Conservation (phyloP, 176 grass and related monocot species). For the Aechmea fasciata region DNA sequence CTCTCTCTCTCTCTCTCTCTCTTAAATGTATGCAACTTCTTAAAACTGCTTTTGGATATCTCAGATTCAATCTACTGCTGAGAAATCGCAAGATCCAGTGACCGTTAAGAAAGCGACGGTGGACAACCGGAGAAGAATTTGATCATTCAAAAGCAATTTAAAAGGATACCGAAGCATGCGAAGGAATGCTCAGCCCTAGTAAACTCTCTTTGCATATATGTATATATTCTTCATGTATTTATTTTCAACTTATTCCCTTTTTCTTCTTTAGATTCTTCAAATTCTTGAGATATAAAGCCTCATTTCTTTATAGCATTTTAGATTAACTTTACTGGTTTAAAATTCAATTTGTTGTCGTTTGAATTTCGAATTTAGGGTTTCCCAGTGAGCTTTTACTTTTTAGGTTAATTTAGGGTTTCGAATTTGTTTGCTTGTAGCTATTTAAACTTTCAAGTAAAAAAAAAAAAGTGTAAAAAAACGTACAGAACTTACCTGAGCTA, state of each 20-base stretch:
- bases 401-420: too few species aligned
- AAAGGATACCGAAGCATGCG: not conserved
- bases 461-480: too few species aligned
- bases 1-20: not conserved
- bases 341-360: too few species aligned
- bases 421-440: too few species aligned
- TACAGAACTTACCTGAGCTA: too few species aligned
- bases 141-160: constrained; percentile 25
- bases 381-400: too few species aligned
- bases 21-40: not conserved
- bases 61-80: constrained; percentile 53
- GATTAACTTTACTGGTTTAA: too few species aligned
- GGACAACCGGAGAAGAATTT: constrained; percentile 64
- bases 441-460: too few species aligned
- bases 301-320: not conserved
- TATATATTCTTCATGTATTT: not conserved
- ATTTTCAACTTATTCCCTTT: not conserved
- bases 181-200: not conserved
- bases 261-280: not conserved
- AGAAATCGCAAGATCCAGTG: constrained; percentile 17
- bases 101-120: constrained; percentile 65
- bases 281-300: not conserved
- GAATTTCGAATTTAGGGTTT: too few species aligned
- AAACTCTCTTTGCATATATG: not conserved
- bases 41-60: constrained; percentile 15